A percentile compares a stretch with the other conserved stretches of the same genome.
These are phyloP conservation scores for Polygonum aviculare DNA, from an alignment of 148 eudicot species.

Conservation along the genomic window DNA sequence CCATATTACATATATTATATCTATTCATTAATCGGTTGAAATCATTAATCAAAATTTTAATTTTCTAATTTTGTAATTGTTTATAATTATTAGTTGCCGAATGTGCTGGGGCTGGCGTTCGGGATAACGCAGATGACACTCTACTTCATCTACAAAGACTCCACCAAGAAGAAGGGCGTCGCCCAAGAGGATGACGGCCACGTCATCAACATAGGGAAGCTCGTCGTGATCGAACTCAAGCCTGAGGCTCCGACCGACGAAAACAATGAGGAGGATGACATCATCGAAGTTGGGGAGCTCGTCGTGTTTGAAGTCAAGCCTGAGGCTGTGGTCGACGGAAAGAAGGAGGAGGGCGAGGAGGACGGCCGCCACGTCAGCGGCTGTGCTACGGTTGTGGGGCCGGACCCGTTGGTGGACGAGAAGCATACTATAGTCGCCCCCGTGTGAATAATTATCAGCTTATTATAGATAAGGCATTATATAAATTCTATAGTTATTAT, in stretches of 20 bases:
- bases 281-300: background rate
- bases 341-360: background rate
- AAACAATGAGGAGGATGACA: background rate
- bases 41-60: background rate
- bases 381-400: background rate
- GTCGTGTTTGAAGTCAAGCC: background rate
- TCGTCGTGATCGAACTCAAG: background rate
- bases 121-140: slow-evolving; percentile 11
- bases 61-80: background rate
- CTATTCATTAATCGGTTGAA: too few species aligned
- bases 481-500: too few species aligned
- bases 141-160: slow-evolving; percentile 4
- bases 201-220: background rate
- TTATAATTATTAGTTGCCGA: slow-evolving; percentile 6
- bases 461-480: too few species aligned
- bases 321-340: background rate
- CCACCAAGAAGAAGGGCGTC: background rate
- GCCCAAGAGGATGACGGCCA: background rate
- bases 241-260: background rate
- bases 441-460: background rate
- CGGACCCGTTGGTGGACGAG: background rate
- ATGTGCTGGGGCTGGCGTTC: slow-evolving; percentile 12
- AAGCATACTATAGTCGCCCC: background rate
- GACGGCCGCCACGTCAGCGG: background rate
- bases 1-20: background rate